Evolutionary conservation across 1,284 basidiomycete genomes (phyloP).

Genomic region (Ceratobasidium sp.): DNA sequence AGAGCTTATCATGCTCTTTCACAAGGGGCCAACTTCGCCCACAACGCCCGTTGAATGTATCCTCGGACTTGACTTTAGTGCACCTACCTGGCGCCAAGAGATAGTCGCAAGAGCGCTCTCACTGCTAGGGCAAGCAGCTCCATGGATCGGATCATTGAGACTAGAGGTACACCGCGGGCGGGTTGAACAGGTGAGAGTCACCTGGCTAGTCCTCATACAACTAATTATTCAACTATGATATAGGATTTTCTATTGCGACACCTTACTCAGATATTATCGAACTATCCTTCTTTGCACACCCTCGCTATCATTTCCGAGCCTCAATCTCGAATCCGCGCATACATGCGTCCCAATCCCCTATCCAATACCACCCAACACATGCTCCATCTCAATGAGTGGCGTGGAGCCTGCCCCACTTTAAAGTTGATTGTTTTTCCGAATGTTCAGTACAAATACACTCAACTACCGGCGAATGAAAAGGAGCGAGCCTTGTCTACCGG

Average conservation of each 20-base stretch:
- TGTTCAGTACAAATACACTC: slow-evolving; percentile 1
- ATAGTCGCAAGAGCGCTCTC: background rate
- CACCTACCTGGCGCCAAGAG: background rate
- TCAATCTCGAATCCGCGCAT: background rate
- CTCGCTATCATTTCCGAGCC: slow-evolving; percentile 11
- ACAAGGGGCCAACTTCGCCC: background rate
- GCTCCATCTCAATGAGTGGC: background rate
- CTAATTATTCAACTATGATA: background rate
- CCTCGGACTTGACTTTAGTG: no score
- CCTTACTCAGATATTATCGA: background rate
- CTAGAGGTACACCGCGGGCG: slow-evolving; percentile 3
- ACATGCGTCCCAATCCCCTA: background rate
- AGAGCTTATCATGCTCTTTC: background rate
- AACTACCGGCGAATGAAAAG: no score
- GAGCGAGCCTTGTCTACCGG: no score
- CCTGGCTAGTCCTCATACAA: background rate
- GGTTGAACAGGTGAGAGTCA: slow-evolving; percentile 1
- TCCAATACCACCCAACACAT: background rate
- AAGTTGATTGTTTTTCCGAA: slow-evolving; percentile 12
- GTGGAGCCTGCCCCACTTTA: background rate
- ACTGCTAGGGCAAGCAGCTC: background rate
- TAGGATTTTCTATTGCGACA: background rate
- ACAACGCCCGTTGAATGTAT: background rate
- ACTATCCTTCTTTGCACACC: slow-evolving; percentile 10
- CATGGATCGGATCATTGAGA: slow-evolving; percentile 15